Evolutionary conservation across 805 yeast genomes (phyloP).

Genomic region (Monosporozyma siamensis): DNA sequence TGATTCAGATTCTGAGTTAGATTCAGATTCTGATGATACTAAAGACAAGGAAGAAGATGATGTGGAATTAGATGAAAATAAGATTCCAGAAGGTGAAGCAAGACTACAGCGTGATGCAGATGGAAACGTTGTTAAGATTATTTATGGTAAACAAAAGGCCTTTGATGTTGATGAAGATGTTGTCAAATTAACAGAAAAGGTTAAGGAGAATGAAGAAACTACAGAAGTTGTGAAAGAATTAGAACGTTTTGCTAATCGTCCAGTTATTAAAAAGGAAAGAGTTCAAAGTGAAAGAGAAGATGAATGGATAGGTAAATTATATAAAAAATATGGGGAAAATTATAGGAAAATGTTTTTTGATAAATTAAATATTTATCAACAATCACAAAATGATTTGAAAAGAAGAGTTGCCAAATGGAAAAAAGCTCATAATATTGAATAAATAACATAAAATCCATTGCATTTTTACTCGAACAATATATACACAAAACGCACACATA

Average conservation of each 20-base stretch:
- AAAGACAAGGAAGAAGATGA: conserved; percentile 12
- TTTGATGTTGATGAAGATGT: conserved; percentile 29
- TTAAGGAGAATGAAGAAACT: conserved; percentile 20
- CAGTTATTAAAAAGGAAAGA: conserved; percentile 39
- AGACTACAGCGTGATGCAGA: conserved; percentile 60
- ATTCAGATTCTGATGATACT: conserved; percentile 13
- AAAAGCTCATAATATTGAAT: conserved; percentile 33
- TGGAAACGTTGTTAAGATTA: conserved; percentile 56
- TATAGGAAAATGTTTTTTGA: conserved; percentile 90
- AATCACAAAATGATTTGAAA: conserved; percentile 74
- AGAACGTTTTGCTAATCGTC: conserved; percentile 47
- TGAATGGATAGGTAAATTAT: conserved; percentile 57
- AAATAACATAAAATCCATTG: conserved; percentile 5
- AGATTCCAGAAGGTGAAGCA: conserved; percentile 73
- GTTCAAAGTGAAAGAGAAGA: conserved; percentile 61
- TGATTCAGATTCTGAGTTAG: conserved; percentile 31
- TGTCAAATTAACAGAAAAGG: conserved; percentile 19
- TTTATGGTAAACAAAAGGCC: conserved; percentile 56
- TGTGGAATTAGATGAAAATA: conserved; percentile 35
- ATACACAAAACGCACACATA: too few species aligned
- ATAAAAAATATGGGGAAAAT: conserved; percentile 78
- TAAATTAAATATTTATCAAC: conserved; percentile 74
- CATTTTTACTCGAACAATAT: too few species aligned
- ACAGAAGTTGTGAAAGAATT: conserved; percentile 61
- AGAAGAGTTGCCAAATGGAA: conserved; percentile 67